phyloP scores from a whole-genome alignment of 2,329 filamentous ascomycete species.

The Fusarium udum region DNA sequence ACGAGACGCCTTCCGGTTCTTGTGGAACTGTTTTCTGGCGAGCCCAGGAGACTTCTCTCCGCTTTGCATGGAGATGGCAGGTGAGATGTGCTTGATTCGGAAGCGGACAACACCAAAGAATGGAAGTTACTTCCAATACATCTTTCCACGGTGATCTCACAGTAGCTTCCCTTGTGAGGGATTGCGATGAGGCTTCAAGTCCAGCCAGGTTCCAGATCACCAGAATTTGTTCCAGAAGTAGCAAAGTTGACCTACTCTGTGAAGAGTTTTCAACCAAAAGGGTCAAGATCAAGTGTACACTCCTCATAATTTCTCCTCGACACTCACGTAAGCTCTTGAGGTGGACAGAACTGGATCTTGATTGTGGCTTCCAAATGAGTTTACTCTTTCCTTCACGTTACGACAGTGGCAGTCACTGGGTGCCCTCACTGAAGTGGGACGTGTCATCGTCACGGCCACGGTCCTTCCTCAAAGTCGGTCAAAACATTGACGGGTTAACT shows the following conservation, averaged over 20 bases:
- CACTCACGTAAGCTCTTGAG: rapidly evolving
- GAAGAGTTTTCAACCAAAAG: background rate
- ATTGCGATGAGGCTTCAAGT: rapidly evolving
- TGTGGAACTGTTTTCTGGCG: rapidly evolving
- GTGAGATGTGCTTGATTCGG: rapidly evolving
- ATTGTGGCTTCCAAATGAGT: background rate
- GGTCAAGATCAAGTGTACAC: background rate
- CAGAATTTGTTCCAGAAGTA: no score
- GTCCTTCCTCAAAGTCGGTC: background rate
- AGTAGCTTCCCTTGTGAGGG: background rate
- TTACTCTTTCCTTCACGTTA: no score
- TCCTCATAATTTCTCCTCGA: background rate
- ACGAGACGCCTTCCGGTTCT: background rate
- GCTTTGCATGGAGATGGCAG: background rate
- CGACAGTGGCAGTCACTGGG: no score
- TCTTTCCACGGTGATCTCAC: rapidly evolving
- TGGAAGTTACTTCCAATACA: background rate
- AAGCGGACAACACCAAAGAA: background rate
- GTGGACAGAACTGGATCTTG: no score
- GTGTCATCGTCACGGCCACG: background rate
- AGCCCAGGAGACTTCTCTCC: background rate
- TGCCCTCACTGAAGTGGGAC: background rate
- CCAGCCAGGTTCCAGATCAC: rapidly evolving
- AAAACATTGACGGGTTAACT: background rate
- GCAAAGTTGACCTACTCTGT: rapidly evolving